Conservation (phyloP, 257 asterid genomes). For the Fraxinus excelsior region DNA sequence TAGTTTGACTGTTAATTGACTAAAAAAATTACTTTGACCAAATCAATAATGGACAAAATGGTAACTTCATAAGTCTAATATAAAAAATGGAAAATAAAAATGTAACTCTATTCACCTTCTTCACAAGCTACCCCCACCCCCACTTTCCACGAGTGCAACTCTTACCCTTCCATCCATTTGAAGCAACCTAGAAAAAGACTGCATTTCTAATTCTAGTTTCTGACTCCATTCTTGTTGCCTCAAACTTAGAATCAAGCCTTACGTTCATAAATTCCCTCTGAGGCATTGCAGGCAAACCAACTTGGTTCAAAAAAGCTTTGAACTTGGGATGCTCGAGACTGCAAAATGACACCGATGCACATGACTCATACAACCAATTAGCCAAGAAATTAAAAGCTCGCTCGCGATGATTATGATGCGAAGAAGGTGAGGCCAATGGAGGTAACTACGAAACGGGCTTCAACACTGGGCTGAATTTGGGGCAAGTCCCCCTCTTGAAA, state of each 20-base stretch:
- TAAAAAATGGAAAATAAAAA: too few species aligned
- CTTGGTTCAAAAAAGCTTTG: constrained; percentile 69
- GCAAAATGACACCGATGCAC: constrained; percentile 61
- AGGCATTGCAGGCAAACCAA: constrained; percentile 66
- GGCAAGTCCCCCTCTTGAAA: constrained; percentile 76
- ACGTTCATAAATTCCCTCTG: constrained; percentile 51
- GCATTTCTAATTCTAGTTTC: constrained; percentile 74
- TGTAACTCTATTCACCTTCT: too few species aligned
- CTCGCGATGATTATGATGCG: constrained; percentile 57
- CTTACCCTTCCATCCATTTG: constrained; percentile 69
- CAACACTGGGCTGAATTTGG: constrained; percentile 57
- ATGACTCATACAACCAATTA: constrained; percentile 81
- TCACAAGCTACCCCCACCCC: too few species aligned
- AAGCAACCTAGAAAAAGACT: constrained; percentile 68
- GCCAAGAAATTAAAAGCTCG: constrained; percentile 64
- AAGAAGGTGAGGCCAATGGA: constrained; percentile 73
- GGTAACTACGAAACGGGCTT: constrained; percentile 69
- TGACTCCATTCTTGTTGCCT: constrained; percentile 55
- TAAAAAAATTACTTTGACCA: too few species aligned
- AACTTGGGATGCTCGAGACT: constrained; percentile 81
- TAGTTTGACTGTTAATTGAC: too few species aligned
- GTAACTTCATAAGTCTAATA: too few species aligned
- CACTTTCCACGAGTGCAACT: constrained; percentile 33
- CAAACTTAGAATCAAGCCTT: constrained; percentile 69
- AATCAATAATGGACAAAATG: too few species aligned